phyloP scores from a whole-genome alignment of 2,329 filamentous ascomycete species.

The Sarocladiaceae sp. region DNA sequence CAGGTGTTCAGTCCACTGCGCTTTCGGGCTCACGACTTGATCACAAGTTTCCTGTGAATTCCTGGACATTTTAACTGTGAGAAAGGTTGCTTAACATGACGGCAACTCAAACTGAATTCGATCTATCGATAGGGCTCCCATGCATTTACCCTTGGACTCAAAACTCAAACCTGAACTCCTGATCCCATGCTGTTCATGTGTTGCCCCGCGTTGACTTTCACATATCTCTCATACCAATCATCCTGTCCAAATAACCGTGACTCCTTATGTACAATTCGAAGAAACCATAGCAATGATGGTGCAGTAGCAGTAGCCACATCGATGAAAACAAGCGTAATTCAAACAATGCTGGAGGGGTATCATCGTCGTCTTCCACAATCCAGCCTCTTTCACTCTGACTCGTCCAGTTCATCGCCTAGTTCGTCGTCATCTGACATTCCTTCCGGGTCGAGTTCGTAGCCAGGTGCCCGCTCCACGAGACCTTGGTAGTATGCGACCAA shows the following conservation, averaged over 20 bases:
- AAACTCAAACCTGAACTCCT: neutral
- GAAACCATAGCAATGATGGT: neutral
- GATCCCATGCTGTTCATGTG: neutral
- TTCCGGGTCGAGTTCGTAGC: constrained; percentile 46
- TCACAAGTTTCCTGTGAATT: too few relatives aligned
- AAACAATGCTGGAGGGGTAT: neutral
- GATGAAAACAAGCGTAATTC: neutral
- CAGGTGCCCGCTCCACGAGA: constrained; percentile 64
- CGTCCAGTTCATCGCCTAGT: constrained; percentile 25
- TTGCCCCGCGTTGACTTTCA: neutral
- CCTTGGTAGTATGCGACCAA: constrained; percentile 91
- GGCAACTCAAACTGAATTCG: too few relatives aligned
- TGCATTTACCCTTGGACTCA: neutral
- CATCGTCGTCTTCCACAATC: constrained; percentile 1
- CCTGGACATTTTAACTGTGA: too few relatives aligned
- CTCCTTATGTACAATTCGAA: neutral
- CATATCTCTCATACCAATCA: neutral
- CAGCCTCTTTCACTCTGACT: neutral
- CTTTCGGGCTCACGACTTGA: too few relatives aligned
- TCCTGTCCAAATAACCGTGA: neutral
- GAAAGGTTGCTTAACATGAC: too few relatives aligned
- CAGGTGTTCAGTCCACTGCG: too few relatives aligned
- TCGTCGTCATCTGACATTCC: constrained; percentile 24
- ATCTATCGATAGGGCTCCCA: neutral
- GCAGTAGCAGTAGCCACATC: neutral